phyloP scores from a whole-genome alignment of 1,284 basidiomycete species.

The Fomitopsis betulina region DNA sequence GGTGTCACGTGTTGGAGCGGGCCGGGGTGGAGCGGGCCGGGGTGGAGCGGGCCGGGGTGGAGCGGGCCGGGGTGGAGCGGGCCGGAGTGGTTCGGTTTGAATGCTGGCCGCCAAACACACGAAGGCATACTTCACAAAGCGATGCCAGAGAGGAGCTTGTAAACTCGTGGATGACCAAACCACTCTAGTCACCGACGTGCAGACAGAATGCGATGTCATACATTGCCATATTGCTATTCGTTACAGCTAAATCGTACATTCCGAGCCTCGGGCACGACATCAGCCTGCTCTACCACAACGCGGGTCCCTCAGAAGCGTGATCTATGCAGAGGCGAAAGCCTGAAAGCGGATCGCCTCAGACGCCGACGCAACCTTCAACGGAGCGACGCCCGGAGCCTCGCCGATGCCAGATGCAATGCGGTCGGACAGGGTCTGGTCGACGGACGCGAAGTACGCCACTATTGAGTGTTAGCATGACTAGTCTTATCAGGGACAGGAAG shows the following conservation, averaged over 20 bases:
- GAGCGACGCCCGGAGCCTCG: slow-evolving; percentile 44
- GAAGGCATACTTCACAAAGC: too few relatives aligned
- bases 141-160: too few relatives aligned
- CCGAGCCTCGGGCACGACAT: not conserved
- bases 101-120: too few relatives aligned
- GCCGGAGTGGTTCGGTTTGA: too few relatives aligned
- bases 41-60: too few relatives aligned
- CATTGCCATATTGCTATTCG: not conserved
- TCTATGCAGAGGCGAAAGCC: slow-evolving; percentile 10
- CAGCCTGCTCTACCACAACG: not conserved
- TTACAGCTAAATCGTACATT: not conserved
- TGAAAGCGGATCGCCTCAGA: slow-evolving; percentile 52
- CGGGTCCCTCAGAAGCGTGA: not conserved
- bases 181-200: too few relatives aligned
- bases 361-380: slow-evolving; percentile 63
- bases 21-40: too few relatives aligned
- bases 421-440: slow-evolving; percentile 69
- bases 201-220: not conserved
- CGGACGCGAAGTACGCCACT: slow-evolving; percentile 80
- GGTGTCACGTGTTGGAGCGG: too few relatives aligned
- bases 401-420: slow-evolving; percentile 74
- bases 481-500: not conserved
- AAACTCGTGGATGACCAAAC: too few relatives aligned
- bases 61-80: too few relatives aligned
- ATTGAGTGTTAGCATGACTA: not conserved